Percentiles rank a stretch among this genome's conserved stretches.
Evolutionary conservation across 352 stramenopile species (phyloP).

Genomic region (Globisporangium paddicum): DNA sequence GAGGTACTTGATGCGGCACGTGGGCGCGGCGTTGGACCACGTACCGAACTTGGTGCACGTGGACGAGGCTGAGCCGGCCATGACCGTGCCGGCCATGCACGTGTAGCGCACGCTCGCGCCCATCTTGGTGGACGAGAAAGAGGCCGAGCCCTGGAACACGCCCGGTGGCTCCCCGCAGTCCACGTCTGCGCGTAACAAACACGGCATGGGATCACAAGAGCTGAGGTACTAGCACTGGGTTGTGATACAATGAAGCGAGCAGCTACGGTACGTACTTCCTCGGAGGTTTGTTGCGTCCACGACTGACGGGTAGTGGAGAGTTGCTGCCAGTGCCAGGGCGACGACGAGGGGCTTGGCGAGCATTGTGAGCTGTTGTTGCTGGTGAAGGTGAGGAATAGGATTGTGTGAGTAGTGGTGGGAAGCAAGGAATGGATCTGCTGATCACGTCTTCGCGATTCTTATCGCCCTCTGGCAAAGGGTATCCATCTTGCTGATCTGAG

Average conservation of each 20-base stretch:
- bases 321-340: background rate
- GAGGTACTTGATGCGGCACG: conserved; percentile 44
- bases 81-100: conserved; percentile 38
- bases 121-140: conserved; percentile 28
- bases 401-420: background rate
- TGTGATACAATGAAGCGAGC: background rate
- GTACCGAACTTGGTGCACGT: conserved; percentile 31
- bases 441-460: background rate
- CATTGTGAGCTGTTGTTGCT: background rate
- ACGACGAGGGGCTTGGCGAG: background rate
- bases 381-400: background rate
- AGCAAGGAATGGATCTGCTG: too few relatives aligned
- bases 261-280: conserved; percentile 5
- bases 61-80: conserved; percentile 23
- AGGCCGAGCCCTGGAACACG: conserved; percentile 38
- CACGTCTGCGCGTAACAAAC: background rate
- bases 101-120: conserved; percentile 30
- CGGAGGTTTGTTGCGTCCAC: conserved; percentile 4
- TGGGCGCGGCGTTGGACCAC: conserved; percentile 29
- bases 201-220: too few relatives aligned
- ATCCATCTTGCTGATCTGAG: background rate
- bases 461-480: too few relatives aligned
- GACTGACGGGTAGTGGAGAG: background rate
- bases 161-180: conserved; percentile 21
- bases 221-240: too few relatives aligned